These are phyloP conservation scores for Glaciozyma martinii DNA, from an alignment of 768 basidiomycete species.

Conservation along the genomic window DNA sequence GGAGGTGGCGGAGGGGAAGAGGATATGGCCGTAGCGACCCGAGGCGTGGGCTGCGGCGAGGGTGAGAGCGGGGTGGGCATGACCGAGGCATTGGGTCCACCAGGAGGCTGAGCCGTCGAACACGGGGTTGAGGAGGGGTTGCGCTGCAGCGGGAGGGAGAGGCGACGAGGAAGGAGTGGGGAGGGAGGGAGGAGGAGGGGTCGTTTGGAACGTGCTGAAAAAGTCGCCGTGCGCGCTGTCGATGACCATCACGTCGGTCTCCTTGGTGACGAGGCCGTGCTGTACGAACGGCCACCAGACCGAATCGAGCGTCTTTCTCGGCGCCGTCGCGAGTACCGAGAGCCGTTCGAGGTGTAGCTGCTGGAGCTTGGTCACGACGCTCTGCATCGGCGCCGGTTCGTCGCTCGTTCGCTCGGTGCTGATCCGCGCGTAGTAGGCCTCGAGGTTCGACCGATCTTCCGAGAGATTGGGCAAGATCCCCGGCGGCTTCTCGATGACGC, in stretches of 20 bases:
- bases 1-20: conserved; percentile 84
- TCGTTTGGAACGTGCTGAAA: conserved; percentile 59
- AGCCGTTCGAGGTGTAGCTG: conserved; percentile 56
- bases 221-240: conserved; percentile 82
- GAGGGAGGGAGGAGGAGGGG: conserved; percentile 35
- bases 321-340: conserved; percentile 66
- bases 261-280: conserved; percentile 60
- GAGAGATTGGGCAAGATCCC: conserved; percentile 9
- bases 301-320: conserved; percentile 60
- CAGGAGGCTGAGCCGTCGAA: conserved; percentile 92
- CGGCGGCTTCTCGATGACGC: conserved; percentile 39
- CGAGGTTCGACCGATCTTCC: conserved; percentile 50
- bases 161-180: conserved; percentile 1
- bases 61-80: conserved; percentile 63
- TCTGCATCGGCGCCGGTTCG: conserved; percentile 37
- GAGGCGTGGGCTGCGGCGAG: conserved; percentile 81
- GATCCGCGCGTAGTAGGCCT: conserved; percentile 57
- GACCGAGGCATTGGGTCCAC: conserved; percentile 94
- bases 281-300: conserved; percentile 99
- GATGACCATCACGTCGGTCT: conserved; percentile 73
- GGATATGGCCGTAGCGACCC: conserved; percentile 92
- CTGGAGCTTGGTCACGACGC: conserved; percentile 55
- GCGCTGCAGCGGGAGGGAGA: neutral
- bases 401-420: conserved; percentile 32
- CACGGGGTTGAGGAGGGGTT: conserved; percentile 44